A percentile compares a stretch with the other conserved stretches of the same genome.
Conservation (phyloP, 305 asterid species). For the Nicotiana rustica region DNA sequence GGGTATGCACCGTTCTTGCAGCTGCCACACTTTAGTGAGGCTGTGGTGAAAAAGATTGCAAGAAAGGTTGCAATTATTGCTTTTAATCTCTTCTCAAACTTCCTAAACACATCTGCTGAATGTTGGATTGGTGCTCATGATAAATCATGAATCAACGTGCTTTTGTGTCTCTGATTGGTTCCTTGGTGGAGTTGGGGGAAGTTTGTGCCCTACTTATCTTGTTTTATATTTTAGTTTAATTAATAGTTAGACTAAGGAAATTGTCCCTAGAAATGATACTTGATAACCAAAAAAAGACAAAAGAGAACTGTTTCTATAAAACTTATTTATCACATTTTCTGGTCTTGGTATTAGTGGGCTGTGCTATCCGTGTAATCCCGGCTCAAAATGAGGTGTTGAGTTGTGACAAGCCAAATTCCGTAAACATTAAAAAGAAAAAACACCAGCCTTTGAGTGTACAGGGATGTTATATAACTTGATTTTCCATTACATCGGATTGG, state of each 20-base stretch:
- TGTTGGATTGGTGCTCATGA: constrained; percentile 4
- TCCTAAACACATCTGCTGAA: not conserved
- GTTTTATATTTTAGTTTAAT: not conserved
- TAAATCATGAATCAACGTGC: not conserved
- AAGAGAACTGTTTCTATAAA: not conserved
- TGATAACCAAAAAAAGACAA: not conserved
- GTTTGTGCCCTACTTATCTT: not conserved
- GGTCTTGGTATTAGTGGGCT: not conserved
- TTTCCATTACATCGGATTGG: not conserved
- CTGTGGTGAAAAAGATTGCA: constrained; percentile 81
- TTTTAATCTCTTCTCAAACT: constrained; percentile 24
- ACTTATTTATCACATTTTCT: not conserved
- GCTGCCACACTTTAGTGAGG: constrained; percentile 96
- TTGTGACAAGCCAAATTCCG: not conserved
- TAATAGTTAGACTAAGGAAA: not conserved
- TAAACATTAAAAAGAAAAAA: not conserved
- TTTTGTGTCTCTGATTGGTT: constrained; percentile 26
- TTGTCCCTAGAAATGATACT: not conserved
- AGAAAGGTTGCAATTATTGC: constrained; percentile 71
- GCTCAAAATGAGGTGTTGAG: constrained; percentile 21
- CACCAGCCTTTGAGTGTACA: not conserved
- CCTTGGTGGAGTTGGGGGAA: not conserved
- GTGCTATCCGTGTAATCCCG: not conserved
- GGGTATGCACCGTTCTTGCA: constrained; percentile 97
- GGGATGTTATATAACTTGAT: constrained; percentile 13